Evolutionary conservation across 2,329 filamentous ascomycete species (phyloP), one percentile per base, ranked within the genome.

Genomic region (Diaporthe longicolla): DNA sequence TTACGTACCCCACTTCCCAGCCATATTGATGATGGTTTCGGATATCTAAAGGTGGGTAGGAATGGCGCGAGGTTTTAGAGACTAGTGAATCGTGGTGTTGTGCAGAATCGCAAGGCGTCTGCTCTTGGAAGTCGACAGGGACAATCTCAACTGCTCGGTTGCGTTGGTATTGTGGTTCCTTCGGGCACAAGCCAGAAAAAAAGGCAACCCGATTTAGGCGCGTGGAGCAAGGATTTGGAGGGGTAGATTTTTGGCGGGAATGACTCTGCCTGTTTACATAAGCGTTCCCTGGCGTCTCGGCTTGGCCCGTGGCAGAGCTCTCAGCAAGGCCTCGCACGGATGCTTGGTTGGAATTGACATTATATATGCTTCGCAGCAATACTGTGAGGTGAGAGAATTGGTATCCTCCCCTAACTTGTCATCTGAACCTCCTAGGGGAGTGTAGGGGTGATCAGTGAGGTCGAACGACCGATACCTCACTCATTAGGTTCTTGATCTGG

Each of bases 1-100:
- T 65, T 43, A 75, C 74, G 50, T 71, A 75, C 74, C 74, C 74
- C 74, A 75, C 59, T 75, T 75, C 58, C 71, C 74, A 50, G 68
- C 52, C 74, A 75, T 75, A 24, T 50, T 73, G 45, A 59, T 21
- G 63, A 26, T 37, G 17, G 21, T 19, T 37, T 52, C n/a, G 48
- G n/a, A 13, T 40, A 35, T 21, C 37, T 9, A 5, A 24, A 54
- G 40, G 26, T 63, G 40, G 32, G 19, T 29, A 52, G 32, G 17
- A 24, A 3, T 7, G 32, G 24, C 40, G 29, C 11, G 24, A 37
- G 8, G 19, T 17, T 11, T n/a, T 35, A 15, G 48, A 32, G 37
- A 37, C 32, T 50, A 19, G n/a, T 43, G 55, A 40, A 68, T 48
- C 37, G 71, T n/a, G 43, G 24, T 52, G 45, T 37, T 8, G 4